Evolutionary conservation across 108 stramenopile genomes (phyloP), one percentile per base, ranked within the genome.

Genomic region (Cyclotella atomus): DNA sequence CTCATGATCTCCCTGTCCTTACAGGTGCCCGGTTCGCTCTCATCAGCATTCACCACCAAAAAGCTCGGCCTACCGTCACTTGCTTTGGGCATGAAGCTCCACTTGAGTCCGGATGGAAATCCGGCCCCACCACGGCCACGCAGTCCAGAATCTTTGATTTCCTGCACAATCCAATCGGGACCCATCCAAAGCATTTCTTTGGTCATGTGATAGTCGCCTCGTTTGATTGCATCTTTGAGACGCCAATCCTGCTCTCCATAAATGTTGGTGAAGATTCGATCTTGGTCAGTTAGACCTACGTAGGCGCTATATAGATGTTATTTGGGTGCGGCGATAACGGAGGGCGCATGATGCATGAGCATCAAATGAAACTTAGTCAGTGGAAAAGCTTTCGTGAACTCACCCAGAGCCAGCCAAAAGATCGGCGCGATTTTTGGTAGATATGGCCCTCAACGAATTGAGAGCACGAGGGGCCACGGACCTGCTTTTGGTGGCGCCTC

Each of bases 1-100:
- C 99, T 93, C 99, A 99, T 99, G 72, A 99, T 99, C 84, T 99
- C 99, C 33, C 99, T 95, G 85, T 99, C 99, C 90, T 99, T 99
- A 91, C 99, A 99, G 28, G 99, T 99, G 9, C 99, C 99, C 5
- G 99, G 99, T 83, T 99, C 99, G 36, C 85, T 87, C 88, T 99
- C 99, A 73, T 99, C 99, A 49, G 99, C 99, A 84, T 99, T 99
- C 23, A 99, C 97, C 16, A 99, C 97, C 45, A 99, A 81, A 81
- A 99, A 99, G 36, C 86, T 89, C 3, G 99, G 99, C 24, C 99
- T 89, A 27, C 99, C 99, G 71, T 99, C 98, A 21, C 89, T 96
- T 56, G 91, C 87, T 91, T 99, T 99, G 84, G 99, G 99, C 99
- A 99, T 99, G 82, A 99, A 99, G 59, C 89, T 91, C 99, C 99